These are phyloP conservation scores for Onygenales sp. DNA, from an alignment of 2,329 filamentous ascomycete genomes.

Conservation along the genomic window DNA sequence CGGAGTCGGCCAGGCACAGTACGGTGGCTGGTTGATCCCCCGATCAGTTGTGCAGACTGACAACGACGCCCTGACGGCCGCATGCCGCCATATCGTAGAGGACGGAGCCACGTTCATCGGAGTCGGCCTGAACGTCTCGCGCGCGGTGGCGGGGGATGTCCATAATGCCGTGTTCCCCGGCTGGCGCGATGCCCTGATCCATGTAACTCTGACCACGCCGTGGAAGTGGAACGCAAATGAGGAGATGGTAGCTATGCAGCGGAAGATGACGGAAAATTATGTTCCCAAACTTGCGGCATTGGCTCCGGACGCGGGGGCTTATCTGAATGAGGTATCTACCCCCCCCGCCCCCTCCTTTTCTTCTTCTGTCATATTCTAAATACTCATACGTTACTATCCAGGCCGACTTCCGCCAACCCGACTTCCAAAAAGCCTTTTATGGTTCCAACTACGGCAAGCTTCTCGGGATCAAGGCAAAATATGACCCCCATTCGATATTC, in stretches of 20 bases:
- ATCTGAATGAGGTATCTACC: conserved; percentile 29
- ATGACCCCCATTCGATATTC: conserved; percentile 35
- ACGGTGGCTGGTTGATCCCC: conserved; percentile 22
- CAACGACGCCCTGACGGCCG: conserved; percentile 18
- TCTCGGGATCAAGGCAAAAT: conserved; percentile 28
- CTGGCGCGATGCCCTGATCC: not conserved
- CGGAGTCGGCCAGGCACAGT: no score
- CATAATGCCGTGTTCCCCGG: not conserved
- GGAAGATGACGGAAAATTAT: conserved; percentile 22
- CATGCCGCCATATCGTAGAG: conserved; percentile 25
- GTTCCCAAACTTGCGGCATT: conserved; percentile 28
- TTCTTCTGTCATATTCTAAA: not conserved
- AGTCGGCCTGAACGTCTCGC: conserved; percentile 29
- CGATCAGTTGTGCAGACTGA: conserved; percentile 23
- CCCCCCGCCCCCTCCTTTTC: no score
- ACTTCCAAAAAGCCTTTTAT: conserved; percentile 33
- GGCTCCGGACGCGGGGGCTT: conserved; percentile 27
- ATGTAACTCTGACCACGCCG: not conserved
- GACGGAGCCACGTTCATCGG: conserved; percentile 28
- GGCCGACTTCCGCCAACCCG: conserved; percentile 29
- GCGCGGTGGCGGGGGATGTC: conserved; percentile 17
- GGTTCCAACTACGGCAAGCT: conserved; percentile 30
- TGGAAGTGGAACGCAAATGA: not conserved
- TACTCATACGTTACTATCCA: not conserved
- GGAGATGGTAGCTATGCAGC: not conserved